Conservation (phyloP, 2,329 filamentous ascomycete genomes). For the Pseudocercospora eumusae region DNA sequence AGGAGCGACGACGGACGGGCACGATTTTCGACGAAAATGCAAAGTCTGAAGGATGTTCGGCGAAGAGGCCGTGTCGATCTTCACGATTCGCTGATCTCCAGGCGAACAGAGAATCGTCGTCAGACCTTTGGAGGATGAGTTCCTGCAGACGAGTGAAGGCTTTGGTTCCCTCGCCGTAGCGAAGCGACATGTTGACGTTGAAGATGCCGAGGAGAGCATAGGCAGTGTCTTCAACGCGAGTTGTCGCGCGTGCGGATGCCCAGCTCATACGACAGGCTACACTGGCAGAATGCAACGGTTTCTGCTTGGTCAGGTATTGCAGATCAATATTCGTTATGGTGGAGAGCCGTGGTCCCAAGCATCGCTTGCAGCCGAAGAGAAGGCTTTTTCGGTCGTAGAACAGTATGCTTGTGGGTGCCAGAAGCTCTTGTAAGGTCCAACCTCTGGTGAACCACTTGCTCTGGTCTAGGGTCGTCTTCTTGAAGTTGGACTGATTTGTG, state of each 20-base stretch:
- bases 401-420: background rate
- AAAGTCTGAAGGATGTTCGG: constrained; percentile 6
- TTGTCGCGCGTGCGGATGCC: constrained; percentile 23
- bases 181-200: constrained; percentile 47
- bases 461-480: background rate
- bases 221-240: constrained; percentile 45
- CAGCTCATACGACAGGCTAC: constrained; percentile 29
- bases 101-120: constrained; percentile 16
- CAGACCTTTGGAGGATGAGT: constrained; percentile 26
- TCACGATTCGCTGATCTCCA: background rate
- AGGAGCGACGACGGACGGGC: background rate
- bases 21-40: background rate
- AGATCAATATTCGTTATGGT: background rate
- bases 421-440: constrained; percentile 22
- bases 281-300: background rate
- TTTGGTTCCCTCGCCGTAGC: constrained; percentile 44
- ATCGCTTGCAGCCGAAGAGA: background rate
- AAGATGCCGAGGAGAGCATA: constrained; percentile 52
- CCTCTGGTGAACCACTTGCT: constrained; percentile 3
- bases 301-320: background rate
- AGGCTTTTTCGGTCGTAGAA: background rate
- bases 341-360: background rate
- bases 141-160: constrained; percentile 43
- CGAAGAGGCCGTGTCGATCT: constrained; percentile 22
- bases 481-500: background rate